Evolutionary conservation across 495 filamentous ascomycete genomes (phyloP).

Genomic region (Penicillium bovifimosum): DNA sequence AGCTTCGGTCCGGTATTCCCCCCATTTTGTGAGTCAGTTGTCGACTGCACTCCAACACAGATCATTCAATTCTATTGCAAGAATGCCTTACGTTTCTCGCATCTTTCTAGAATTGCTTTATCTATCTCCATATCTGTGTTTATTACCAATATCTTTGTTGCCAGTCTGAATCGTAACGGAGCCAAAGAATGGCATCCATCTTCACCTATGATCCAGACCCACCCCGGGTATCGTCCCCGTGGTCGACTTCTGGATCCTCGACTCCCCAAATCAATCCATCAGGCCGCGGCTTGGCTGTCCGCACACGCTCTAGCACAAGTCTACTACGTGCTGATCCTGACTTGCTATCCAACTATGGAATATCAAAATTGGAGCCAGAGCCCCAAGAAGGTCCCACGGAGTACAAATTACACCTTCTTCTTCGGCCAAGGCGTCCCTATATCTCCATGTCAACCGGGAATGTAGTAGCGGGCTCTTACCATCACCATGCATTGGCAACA

Average conservation of each 20-base stretch:
- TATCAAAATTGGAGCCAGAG: constrained; percentile 78
- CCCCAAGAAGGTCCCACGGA: constrained; percentile 92
- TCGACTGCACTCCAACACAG: not conserved
- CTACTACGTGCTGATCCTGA: constrained; percentile 37
- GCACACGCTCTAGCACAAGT: constrained; percentile 23
- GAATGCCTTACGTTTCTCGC: not conserved
- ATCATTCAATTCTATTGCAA: not conserved
- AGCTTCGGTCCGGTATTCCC: not conserved
- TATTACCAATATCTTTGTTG: constrained; percentile 16
- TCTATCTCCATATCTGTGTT: constrained; percentile 2
- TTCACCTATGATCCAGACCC: constrained; percentile 92
- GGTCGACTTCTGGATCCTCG: constrained; percentile 54
- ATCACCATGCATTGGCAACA: constrained; percentile 35
- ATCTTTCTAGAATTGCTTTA: not conserved
- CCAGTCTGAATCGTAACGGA: constrained; percentile 5
- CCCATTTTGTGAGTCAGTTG: constrained; percentile 6
- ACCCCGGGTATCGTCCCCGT: constrained; percentile 82
- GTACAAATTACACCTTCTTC: constrained; percentile 92
- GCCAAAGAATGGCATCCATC: constrained; percentile 75
- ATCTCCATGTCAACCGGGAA: constrained; percentile 56
- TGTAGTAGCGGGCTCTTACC: constrained; percentile 55
- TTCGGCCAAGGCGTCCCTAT: constrained; percentile 72
- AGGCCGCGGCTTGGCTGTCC: constrained; percentile 20
- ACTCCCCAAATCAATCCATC: constrained; percentile 30
- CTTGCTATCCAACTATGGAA: constrained; percentile 60